Conservation (phyloP, 2,329 filamentous ascomycete genomes). For the Colletotrichum kahawae region DNA sequence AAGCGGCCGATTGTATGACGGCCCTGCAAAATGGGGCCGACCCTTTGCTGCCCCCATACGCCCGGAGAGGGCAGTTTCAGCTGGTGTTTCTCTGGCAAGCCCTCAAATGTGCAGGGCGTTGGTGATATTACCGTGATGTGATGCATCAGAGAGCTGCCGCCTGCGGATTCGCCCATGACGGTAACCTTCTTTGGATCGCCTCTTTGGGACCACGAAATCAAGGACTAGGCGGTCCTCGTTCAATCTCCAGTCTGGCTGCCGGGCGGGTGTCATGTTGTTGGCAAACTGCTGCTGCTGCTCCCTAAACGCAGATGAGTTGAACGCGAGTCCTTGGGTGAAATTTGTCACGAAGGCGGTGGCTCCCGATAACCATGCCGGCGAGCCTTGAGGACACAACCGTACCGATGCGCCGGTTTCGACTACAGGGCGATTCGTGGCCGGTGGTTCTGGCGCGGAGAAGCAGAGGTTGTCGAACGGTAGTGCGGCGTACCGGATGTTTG, state of each 20-base stretch:
- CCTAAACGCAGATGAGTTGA: not conserved
- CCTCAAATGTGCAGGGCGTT: not conserved
- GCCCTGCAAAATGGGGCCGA: not conserved
- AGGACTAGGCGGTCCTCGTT: no score
- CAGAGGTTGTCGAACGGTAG: not conserved
- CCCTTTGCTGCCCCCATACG: not conserved
- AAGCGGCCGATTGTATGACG: not conserved
- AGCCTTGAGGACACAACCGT: not conserved
- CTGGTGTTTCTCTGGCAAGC: not conserved
- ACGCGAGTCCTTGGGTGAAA: not conserved
- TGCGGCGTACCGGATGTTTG: not conserved
- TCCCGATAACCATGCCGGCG: not conserved
- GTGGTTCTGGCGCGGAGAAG: not conserved
- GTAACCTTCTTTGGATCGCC: not conserved
- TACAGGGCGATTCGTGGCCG: not conserved
- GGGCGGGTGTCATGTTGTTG: not conserved
- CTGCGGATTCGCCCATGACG: not conserved
- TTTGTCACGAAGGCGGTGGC: not conserved
- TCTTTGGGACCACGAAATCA: not conserved
- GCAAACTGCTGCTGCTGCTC: not conserved
- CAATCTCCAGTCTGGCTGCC: not conserved
- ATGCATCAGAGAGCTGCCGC: not conserved
- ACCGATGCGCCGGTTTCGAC: not conserved
- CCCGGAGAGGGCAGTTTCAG: not conserved
- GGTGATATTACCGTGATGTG: not conserved